phyloP scores from a whole-genome alignment of 306 rosid genomes.

The Dalbergia cochinchinensis region DNA sequence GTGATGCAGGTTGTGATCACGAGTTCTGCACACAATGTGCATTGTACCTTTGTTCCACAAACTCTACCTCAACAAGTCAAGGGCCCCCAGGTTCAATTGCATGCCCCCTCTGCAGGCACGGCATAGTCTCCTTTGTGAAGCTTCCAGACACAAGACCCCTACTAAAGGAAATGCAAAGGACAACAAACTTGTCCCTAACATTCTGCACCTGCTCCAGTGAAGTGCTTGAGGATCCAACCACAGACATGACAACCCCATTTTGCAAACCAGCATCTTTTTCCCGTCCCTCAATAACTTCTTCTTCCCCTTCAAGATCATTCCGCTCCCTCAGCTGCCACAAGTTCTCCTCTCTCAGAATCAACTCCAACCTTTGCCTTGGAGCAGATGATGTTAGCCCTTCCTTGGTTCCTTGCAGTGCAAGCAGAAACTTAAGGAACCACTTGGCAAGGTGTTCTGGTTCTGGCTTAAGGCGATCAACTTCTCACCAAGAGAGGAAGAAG shows the following conservation, averaged over 20 bases:
- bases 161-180: constrained; percentile 57
- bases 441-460: constrained; percentile 62
- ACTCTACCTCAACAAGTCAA: constrained; percentile 52
- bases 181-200: constrained; percentile 71
- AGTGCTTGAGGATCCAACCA: constrained; percentile 49
- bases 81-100: constrained; percentile 91
- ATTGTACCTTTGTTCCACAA: constrained; percentile 89
- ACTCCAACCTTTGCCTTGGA: constrained; percentile 67
- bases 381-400: constrained; percentile 63
- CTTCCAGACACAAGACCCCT: constrained; percentile 63
- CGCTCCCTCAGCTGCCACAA: constrained; percentile 77
- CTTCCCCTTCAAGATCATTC: constrained; percentile 57
- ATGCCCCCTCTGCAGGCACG: constrained; percentile 91
- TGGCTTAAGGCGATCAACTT: constrained; percentile 63
- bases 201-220: constrained; percentile 76
- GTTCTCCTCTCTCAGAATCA: constrained; percentile 68
- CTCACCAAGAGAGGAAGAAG: constrained; percentile 64
- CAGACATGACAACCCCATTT: constrained; percentile 70
- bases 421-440: constrained; percentile 54
- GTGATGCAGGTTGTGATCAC: constrained; percentile 86
- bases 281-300: constrained; percentile 50
- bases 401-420: constrained; percentile 56
- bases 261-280: constrained; percentile 57
- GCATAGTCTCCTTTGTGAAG: constrained; percentile 82
- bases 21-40: constrained; percentile 97